Evolutionary conservation across 208 protist genomes (phyloP).

Genomic region (Strigomonas culicis): DNA sequence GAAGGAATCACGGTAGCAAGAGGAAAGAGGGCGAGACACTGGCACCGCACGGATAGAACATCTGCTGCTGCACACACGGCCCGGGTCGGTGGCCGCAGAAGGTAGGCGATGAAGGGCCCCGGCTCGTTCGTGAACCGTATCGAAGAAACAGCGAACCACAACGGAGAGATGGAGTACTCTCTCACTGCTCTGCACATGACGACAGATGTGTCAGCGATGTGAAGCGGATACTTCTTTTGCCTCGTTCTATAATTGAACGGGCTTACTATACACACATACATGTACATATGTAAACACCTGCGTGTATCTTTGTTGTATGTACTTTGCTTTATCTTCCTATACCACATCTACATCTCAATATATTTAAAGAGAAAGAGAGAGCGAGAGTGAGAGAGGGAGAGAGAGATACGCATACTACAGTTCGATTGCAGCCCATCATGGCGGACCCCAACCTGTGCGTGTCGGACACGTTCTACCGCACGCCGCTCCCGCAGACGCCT

Average conservation of each 20-base stretch:
- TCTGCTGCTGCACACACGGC: no score
- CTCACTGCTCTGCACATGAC: no score
- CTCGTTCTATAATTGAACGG: neutral
- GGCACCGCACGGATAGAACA: no score
- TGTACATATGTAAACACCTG: neutral
- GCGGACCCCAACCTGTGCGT: neutral
- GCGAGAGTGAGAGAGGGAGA: neutral
- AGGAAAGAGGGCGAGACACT: no score
- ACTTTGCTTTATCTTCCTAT: neutral
- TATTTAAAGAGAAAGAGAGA: neutral
- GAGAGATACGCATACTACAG: neutral
- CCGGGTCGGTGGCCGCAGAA: no score
- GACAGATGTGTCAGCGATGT: no score
- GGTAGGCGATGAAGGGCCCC: no score
- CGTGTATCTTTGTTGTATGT: neutral
- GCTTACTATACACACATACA: neutral
- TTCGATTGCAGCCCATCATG: neutral
- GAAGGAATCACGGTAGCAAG: no score
- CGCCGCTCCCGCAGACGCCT: slow-evolving; percentile 23
- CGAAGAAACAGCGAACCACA: no score
- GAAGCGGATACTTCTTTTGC: neutral
- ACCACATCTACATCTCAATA: neutral
- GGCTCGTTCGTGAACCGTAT: no score
- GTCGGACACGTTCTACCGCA: slow-evolving; percentile 19
- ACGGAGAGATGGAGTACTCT: no score